Evolutionary conservation across 352 stramenopile genomes (phyloP), one percentile per base, ranked within the genome.

Genomic region (Phytophthora pisi): DNA sequence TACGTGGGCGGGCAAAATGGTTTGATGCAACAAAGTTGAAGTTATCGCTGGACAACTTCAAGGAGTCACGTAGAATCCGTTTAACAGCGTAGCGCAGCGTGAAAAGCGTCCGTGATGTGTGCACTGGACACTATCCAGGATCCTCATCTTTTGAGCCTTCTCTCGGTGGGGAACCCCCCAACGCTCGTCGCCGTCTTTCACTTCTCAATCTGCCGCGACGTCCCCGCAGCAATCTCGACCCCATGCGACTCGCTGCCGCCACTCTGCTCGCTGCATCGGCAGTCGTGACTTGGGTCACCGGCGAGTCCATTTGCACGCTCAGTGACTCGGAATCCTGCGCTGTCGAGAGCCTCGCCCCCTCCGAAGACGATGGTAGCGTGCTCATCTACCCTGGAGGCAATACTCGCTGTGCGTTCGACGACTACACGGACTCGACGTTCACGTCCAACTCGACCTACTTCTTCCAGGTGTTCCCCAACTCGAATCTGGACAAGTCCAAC

Each of bases 391-490:
- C 78, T 0, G 73, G 77, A 16, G 74, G 70, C 51, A 72, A 74
- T 54, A 84, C 78, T 16, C 78, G 75, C 49, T 82, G 74, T 26
- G 77, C 77, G 5, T 82, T 81, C 34, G 78, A 84, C 68, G 66
- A 71, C 51, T 82, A 73, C 28, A 28, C 34, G 18, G 57, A 76
- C 45, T 46, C 38, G 16, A 56, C 26, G n/a, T 82, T 74, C 61
- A 56, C 51, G 30, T 63, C 75, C 20, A 77, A 75, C 65, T 53
- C 74, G 9, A 83, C 76, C 11, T 87, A 74, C 55, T 82, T 83
- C 57, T 84, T 84, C 65, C 74, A 84, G 52, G 72, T 84, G 42
- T 86, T 86, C 52, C 79, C 79, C 5, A 66, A 66, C 28, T 45
- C 46, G 36, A 61, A 61, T 30, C 54, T 70, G 42, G 75, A 82